phyloP scores from a whole-genome alignment of 305 asterid genomes.

The Caryopteris hybrid region DNA sequence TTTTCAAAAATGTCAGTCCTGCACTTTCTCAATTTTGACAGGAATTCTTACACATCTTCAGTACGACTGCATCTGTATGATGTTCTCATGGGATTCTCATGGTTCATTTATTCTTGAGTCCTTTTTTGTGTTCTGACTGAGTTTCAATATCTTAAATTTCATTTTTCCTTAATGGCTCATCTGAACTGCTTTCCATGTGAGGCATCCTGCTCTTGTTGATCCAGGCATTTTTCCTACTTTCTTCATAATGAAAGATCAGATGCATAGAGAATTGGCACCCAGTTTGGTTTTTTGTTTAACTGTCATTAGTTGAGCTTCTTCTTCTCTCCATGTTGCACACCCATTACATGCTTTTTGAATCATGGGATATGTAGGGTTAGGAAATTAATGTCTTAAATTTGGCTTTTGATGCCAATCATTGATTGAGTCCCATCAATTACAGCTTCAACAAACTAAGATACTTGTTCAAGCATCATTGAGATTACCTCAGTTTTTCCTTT shows the following conservation, averaged over 20 bases:
- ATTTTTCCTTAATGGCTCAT: neutral
- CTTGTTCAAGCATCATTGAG: neutral
- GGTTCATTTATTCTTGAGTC: neutral
- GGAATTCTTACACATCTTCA: neutral
- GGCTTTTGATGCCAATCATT: constrained; percentile 4
- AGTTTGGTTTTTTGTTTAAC: neutral
- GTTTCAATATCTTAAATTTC: neutral
- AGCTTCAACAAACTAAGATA: neutral
- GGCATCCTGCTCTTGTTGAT: constrained; percentile 1
- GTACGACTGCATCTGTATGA: neutral
- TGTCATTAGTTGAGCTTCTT: constrained; percentile 11
- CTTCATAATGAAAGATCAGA: neutral
- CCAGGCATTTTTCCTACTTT: neutral
- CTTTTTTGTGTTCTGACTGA: neutral
- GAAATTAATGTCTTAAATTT: constrained; percentile 5
- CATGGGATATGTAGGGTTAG: neutral
- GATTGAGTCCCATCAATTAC: constrained; percentile 2
- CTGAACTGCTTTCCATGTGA: neutral
- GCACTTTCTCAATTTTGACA: neutral
- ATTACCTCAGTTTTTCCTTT: neutral
- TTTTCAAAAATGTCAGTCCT: neutral
- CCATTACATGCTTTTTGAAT: neutral
- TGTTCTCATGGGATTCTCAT: neutral
- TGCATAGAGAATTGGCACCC: neutral
- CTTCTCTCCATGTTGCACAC: neutral